Base-by-base conservation (phyloP, 441 rosid species). In the Bruguiera hainesii region DNA sequence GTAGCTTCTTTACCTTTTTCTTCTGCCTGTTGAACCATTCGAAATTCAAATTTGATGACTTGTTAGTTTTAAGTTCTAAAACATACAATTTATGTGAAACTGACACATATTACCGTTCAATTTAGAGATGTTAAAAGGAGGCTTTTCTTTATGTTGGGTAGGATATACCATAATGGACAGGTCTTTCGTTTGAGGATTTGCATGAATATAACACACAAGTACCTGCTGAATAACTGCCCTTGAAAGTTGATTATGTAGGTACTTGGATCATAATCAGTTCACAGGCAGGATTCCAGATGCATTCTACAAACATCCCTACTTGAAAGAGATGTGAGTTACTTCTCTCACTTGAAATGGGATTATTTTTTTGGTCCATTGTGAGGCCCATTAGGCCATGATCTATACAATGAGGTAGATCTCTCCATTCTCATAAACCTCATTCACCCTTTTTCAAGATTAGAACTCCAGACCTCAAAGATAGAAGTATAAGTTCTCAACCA, bases 201-300 rank as follows among this genome's bases (percentile, higher is more conserved):
- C 26, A 52, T 21, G 56, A 10, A 10, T 37, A 37, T 23, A 37
- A 3, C 46, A 2, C 48, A 13, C 48, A 42, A 42, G 18, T 42
- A 11, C 48, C 15, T 13, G 18, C 48, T 42, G 16, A 3, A 13
- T 42, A 11, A 42, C 57, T 53, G 16, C 9, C 21, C 15, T 57
- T 28, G 13, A 61, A 61, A 28, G 5, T 60, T 18, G 23, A 58
- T 65, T 48, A 70, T 74, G 57, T 79, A 84, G 91, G 80, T 88
- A 83, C 77, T 79, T 88, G 79, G 95, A 88, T 81, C 88, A 88
- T 77, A 88, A 88, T 76, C 95, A 84, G 68, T 88, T 86, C 64
- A 74, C 87, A 0, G 95, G 91, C 64, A 81, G 91, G 68, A 85
- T 88, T 55, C 86, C 89, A 1, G 87, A 81, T 64, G 81, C 84